Evolutionary conservation across 495 filamentous ascomycete genomes (phyloP), one percentile per base, ranked within the genome.

Genomic region (Staphylotrichum longicolle): DNA sequence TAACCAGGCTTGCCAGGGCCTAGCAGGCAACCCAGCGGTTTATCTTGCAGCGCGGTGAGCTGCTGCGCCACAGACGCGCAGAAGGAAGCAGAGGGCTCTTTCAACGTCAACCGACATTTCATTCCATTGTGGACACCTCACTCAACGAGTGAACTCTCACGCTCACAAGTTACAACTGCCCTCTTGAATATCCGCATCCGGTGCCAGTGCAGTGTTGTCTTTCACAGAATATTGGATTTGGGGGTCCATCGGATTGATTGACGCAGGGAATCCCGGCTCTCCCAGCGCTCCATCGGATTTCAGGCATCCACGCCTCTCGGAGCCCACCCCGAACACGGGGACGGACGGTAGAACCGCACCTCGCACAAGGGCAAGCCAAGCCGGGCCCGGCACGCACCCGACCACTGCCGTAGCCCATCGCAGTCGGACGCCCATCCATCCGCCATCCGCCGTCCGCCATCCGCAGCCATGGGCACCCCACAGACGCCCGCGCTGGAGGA

Each of bases 31-130:
- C 20, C 20, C 20, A 27, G 20, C 20, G 20, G 20, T 27, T 27
- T 27, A 27, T 27, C 20, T 27, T 14, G 50, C 50, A 39, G 50
- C 54, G n/a, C 35, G 4, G 54, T 46, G 54, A 11, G 40, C 42
- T 57, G 55, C 55, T 57, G 55, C 55, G 55, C 55, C 55, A 57
- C 55, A n/a, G 34, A 46, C 2, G 41, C 55, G 44, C 44, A n/a
- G 14, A 46, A 54, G 35, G 37, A 54, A 15, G 35, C 47, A 45
- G n/a, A 14, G 30, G 4, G 47, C 30, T 14, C 47, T 12, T 35
- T 27, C 32, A 49, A 49, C 27, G 42, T 45, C 49, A 15, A 27
- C 51, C 33, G 32, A 48, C 44, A 48, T 7, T 46, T 27, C 32
- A 12, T 37, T 20, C 54, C 6, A 45, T 15, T 9, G 11, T 15